Percentiles rank a stretch among this genome's conserved stretches.
These are phyloP conservation scores for Teratosphaeria destructans DNA, from an alignment of 2,329 filamentous ascomycete species.

Conservation along the genomic window DNA sequence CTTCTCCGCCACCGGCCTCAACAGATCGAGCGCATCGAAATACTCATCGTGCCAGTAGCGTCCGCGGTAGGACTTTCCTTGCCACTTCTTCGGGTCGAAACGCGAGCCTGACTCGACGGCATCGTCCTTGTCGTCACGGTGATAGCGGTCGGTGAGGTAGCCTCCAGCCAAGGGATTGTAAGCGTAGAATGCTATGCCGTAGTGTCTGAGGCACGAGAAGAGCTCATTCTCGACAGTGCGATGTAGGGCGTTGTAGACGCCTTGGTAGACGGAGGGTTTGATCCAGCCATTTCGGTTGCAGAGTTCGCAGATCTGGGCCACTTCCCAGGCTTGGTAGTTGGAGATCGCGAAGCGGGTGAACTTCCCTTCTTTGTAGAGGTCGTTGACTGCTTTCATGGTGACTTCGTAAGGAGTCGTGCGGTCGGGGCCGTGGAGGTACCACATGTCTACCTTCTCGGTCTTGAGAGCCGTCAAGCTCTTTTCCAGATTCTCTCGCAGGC, in stretches of 20 bases:
- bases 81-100: conserved; percentile 31
- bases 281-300: conserved; percentile 33
- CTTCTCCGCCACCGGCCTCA: conserved; percentile 28
- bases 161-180: conserved; percentile 38
- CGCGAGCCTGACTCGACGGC: conserved; percentile 24
- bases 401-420: conserved; percentile 35
- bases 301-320: conserved; percentile 38
- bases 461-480: conserved; percentile 31
- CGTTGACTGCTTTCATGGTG: conserved; percentile 38
- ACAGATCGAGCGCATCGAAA: conserved; percentile 34
- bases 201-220: conserved; percentile 33
- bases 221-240: conserved; percentile 33
- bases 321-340: conserved; percentile 39
- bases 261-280: conserved; percentile 38
- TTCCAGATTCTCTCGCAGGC: conserved; percentile 26
- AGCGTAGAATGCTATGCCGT: conserved; percentile 33
- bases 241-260: conserved; percentile 32
- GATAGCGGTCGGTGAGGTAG: conserved; percentile 32
- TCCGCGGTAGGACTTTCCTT: conserved; percentile 28
- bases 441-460: conserved; percentile 35
- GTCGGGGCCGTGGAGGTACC: conserved; percentile 43
- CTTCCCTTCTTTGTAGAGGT: conserved; percentile 35
- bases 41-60: conserved; percentile 34
- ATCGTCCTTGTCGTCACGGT: conserved; percentile 25
- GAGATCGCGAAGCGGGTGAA: conserved; percentile 37